A percentile compares a stretch with the other conserved stretches of the same genome.
Evolutionary conservation across 2,329 filamentous ascomycete genomes (phyloP).

Genomic region (Colletotrichum melonis): DNA sequence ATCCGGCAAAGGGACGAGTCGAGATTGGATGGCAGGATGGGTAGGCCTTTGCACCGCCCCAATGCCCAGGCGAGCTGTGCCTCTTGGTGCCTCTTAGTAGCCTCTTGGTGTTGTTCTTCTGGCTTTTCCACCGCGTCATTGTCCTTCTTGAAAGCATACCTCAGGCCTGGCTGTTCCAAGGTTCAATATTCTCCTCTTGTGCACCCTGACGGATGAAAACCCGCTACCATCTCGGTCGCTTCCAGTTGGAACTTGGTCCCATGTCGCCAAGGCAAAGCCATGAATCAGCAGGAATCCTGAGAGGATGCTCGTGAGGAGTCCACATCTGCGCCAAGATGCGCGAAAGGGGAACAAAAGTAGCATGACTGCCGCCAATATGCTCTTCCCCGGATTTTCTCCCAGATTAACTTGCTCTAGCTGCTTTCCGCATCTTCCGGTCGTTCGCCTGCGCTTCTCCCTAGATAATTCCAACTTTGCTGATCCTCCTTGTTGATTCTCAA

Average conservation of each 20-base stretch:
- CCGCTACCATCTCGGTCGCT: neutral
- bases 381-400: conserved; percentile 26
- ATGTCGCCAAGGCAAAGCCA: neutral
- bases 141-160: conserved; percentile 16
- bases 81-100: conserved; percentile 6
- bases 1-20: neutral
- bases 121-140: conserved; percentile 19
- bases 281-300: neutral
- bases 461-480: neutral
- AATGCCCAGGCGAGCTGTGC: conserved; percentile 31
- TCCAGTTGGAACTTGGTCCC: neutral
- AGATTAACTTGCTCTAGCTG: conserved; percentile 3
- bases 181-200: no score
- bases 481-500: neutral
- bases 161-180: neutral
- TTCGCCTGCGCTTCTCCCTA: neutral
- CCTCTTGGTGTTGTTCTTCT: neutral
- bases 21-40: conserved; percentile 28
- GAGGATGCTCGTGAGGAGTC: neutral
- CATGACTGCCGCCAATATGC: conserved; percentile 7
- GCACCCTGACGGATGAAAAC: no score
- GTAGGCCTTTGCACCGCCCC: conserved; percentile 26
- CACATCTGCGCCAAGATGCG: conserved; percentile 20
- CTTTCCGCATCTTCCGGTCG: conserved; percentile 10
- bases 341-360: conserved; percentile 17